These are phyloP conservation scores for Termitomyces sp. DNA, from an alignment of 768 basidiomycete species.

Conservation along the genomic window DNA sequence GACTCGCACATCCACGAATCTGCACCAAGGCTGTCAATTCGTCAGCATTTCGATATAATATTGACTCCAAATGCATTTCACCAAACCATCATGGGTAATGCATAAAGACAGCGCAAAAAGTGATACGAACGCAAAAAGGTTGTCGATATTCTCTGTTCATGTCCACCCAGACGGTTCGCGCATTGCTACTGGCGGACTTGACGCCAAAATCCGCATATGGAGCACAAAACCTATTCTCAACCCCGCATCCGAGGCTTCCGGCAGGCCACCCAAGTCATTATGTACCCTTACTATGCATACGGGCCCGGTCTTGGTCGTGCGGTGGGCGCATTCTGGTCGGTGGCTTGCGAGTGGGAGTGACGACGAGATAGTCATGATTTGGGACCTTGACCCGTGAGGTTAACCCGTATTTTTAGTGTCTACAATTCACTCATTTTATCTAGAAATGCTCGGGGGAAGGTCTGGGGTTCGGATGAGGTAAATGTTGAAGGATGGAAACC, in stretches of 20 bases:
- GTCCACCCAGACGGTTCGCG: constrained; percentile 96
- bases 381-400: constrained; percentile 96
- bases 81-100: constrained; percentile 85
- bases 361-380: constrained; percentile 93
- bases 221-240: constrained; percentile 94
- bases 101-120: constrained; percentile 74
- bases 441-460: constrained; percentile 78
- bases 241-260: constrained; percentile 59
- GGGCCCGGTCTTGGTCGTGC: constrained; percentile 85
- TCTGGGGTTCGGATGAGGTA: constrained; percentile 93
- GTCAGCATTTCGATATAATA: not conserved
- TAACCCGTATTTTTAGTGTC: constrained; percentile 1
- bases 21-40: not conserved
- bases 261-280: constrained; percentile 79
- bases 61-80: constrained; percentile 64
- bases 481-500: constrained; percentile 99
- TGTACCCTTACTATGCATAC: constrained; percentile 94
- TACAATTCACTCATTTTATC: constrained; percentile 4
- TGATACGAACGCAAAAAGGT: constrained; percentile 60
- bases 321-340: constrained; percentile 92
- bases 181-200: constrained; percentile 96
- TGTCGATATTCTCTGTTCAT: constrained; percentile 89
- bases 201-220: constrained; percentile 97
- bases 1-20: not conserved
- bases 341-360: constrained; percentile 97